These are phyloP conservation scores for Vitis riparia DNA, from an alignment of 164 flowering plant genomes.

Conservation along the genomic window DNA sequence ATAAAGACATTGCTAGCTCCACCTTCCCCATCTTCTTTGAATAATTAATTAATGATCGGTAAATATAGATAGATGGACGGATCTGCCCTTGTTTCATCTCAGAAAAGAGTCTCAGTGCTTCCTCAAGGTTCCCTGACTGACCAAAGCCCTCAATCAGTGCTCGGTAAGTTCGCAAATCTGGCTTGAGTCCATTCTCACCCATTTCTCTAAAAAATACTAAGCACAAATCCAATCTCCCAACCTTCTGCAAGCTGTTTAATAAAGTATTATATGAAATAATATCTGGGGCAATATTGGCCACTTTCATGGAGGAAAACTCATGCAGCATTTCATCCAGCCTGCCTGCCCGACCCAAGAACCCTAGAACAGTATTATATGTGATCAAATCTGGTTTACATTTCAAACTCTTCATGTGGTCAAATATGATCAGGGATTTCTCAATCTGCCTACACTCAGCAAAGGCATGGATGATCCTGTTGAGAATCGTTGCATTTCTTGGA, in stretches of 20 bases:
- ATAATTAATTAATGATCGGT: conserved; percentile 54
- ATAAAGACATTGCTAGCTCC: conserved; percentile 46
- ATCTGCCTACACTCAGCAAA: conserved; percentile 58
- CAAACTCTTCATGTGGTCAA: conserved; percentile 51
- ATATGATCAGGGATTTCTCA: conserved; percentile 74
- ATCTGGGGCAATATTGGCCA: conserved; percentile 54
- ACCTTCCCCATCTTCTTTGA: conserved; percentile 64
- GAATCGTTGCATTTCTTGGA: conserved; percentile 36
- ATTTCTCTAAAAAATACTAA: conserved; percentile 49
- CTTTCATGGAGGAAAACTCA: conserved; percentile 64
- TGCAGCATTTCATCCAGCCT: conserved; percentile 64
- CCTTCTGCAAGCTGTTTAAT: conserved; percentile 56
- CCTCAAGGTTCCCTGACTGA: conserved; percentile 66
- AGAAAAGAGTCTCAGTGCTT: conserved; percentile 53
- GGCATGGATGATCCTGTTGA: conserved; percentile 68
- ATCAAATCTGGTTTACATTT: conserved; percentile 65
- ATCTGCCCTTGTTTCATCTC: conserved; percentile 67
- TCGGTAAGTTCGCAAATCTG: conserved; percentile 85
- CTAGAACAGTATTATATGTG: conserved; percentile 71
- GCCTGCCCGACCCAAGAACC: conserved; percentile 61
- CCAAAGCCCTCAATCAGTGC: conserved; percentile 81
- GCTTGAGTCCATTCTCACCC: conserved; percentile 52
- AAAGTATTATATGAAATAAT: conserved; percentile 73
- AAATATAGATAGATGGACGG: conserved; percentile 64
- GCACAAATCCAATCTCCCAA: conserved; percentile 72